These are phyloP conservation scores for Camellia japonica DNA, from an alignment of 148 eudicot genomes.

Conservation along the genomic window DNA sequence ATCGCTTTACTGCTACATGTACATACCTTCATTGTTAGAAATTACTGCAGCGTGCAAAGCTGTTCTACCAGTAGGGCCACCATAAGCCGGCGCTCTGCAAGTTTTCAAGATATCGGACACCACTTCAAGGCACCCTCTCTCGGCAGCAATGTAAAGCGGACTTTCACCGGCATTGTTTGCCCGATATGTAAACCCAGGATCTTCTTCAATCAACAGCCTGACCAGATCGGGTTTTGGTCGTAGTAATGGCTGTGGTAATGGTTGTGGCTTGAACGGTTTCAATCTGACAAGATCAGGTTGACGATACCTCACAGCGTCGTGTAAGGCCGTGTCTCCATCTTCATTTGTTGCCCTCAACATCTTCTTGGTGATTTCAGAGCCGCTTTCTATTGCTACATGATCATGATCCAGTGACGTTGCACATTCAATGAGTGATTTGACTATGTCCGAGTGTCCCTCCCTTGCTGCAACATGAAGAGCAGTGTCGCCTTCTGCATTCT, in stretches of 20 bases:
- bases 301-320: slow-evolving; percentile 14
- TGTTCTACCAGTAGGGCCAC: background rate
- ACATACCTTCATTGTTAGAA: slow-evolving; percentile 11
- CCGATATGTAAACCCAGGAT: background rate
- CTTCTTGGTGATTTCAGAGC: slow-evolving; percentile 12
- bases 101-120: background rate
- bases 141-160: slow-evolving; percentile 10
- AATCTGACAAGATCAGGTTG: background rate
- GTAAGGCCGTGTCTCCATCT: slow-evolving; percentile 3
- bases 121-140: background rate
- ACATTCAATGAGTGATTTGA: background rate
- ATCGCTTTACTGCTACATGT: too few relatives aligned
- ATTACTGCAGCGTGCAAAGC: slow-evolving; percentile 17
- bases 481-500: background rate
- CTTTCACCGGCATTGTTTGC: slow-evolving; percentile 12
- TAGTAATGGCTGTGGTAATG: too few relatives aligned
- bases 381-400: slow-evolving; percentile 3
- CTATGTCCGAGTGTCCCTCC: background rate
- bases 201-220: background rate
- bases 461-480: slow-evolving; percentile 10
- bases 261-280: too few relatives aligned
- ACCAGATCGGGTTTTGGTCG: background rate
- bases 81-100: background rate
- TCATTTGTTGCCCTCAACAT: slow-evolving; percentile 6
- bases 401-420: background rate